Evolutionary conservation across 2,329 filamentous ascomycete species (phyloP).

Genomic region (Xylaria sp.): DNA sequence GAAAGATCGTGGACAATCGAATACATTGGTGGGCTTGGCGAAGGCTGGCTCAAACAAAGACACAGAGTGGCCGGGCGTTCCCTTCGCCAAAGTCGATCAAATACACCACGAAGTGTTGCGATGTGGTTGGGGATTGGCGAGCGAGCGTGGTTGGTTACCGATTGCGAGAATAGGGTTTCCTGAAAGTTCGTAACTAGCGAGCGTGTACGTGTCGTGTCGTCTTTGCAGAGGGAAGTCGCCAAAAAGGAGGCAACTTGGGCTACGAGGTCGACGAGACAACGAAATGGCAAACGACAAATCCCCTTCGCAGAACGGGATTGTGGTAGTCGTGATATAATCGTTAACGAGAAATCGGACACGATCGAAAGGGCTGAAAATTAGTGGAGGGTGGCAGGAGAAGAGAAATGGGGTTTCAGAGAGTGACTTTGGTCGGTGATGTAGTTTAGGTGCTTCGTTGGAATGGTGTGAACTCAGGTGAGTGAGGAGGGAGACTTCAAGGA

Average conservation of each 20-base stretch:
- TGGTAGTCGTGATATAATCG: constrained; percentile 28
- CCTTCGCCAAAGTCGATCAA: constrained; percentile 8
- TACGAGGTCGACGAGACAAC: constrained; percentile 23
- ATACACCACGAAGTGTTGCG: constrained; percentile 4
- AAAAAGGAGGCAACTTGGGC: background rate
- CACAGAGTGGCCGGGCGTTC: constrained; percentile 21
- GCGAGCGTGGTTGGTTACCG: constrained; percentile 8
- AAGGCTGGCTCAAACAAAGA: constrained; percentile 32
- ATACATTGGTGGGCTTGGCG: constrained; percentile 36
- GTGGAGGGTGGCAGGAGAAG: constrained; percentile 33
- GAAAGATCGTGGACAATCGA: constrained; percentile 39
- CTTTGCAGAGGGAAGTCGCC: constrained; percentile 16
- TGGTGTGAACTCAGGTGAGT: constrained; percentile 23
- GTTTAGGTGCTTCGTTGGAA: constrained; percentile 20
- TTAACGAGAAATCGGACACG: constrained; percentile 19
- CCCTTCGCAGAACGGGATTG: constrained; percentile 38
- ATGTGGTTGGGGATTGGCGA: constrained; percentile 9
- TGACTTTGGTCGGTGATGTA: constrained; percentile 37
- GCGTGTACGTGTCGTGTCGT: constrained; percentile 28
- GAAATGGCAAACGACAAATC: constrained; percentile 25
- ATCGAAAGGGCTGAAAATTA: constrained; percentile 28
- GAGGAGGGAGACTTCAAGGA: constrained; percentile 24
- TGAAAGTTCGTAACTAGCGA: constrained; percentile 26
- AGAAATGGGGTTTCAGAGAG: constrained; percentile 36
- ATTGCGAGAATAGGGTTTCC: constrained; percentile 2